Conservation (phyloP, 2,329 filamentous ascomycete genomes). For the Colletotrichum incanum region DNA sequence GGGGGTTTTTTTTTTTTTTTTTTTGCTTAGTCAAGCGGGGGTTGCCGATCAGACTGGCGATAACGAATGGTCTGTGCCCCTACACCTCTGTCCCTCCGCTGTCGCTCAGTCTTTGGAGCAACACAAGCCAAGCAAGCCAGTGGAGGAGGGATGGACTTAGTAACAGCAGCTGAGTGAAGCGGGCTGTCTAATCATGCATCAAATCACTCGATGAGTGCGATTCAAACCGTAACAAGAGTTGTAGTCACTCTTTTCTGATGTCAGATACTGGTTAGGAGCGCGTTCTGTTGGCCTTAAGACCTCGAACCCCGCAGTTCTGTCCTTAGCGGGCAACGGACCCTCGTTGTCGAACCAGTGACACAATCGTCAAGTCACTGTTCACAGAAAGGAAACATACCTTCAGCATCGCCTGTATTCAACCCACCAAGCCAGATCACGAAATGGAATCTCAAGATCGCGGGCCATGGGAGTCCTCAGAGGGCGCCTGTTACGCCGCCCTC, state of each 20-base stretch:
- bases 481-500: constrained; percentile 76
- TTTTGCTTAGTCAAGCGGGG: constrained; percentile 29
- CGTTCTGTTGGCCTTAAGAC: neutral
- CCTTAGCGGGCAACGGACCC: neutral
- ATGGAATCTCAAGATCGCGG: constrained; percentile 38
- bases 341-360: neutral
- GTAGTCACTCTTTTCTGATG: neutral
- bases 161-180: neutral
- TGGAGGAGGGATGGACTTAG: neutral
- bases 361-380: neutral
- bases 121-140: neutral
- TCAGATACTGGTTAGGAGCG: neutral
- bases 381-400: neutral
- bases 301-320: constrained; percentile 6
- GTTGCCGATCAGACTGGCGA: constrained; percentile 17
- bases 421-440: neutral
- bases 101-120: neutral
- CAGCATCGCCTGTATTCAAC: neutral
- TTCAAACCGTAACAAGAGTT: neutral
- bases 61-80: neutral
- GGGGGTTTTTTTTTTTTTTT: no score
- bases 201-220: no score
- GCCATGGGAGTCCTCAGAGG: constrained; percentile 61
- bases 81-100: no score
- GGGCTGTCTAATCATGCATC: neutral